Base-by-base conservation (phyloP, 192 early-diverging fungal species). In the Backusella tarrabulga region DNA sequence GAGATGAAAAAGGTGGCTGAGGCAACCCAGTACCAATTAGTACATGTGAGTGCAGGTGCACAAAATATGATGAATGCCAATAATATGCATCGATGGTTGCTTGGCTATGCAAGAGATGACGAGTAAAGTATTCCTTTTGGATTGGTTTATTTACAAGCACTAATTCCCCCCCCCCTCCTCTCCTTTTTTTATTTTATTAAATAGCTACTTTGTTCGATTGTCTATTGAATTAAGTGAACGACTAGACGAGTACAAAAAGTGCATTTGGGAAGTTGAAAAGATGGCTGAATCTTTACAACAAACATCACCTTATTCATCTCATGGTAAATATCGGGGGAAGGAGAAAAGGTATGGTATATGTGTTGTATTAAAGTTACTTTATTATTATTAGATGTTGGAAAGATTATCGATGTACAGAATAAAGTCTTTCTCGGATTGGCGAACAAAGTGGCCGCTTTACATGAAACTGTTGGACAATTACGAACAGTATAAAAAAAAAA, bases 191-290 rank as follows among this genome's bases (percentile, higher is more conserved):
- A 44, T 17, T 44, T 15, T 44, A 14, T 44, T 15, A 44, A 4
- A 44, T 15, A 44, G 42, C 15, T 44, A 44, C 42, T 44, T 44
- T 44, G 15, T 44, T 19, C 42, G 42, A 44, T 44, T 19, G 4
- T 44, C 42, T 44, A 4, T 17, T 2, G 42, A 44, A 14, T 56
- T 56, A 23, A 23, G 19, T 11, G 21, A 56, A 11, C 54, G n/a
- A 0, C 6, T 56, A 23, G 19, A 50, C 19, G 54, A 74, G 71
- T 81, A 81, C 40, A 77, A 77, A 60, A 77, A 70, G 54, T 75
- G 76, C 41, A 77, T 81, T 41, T 69, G 35, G 67, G 80, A 81
- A 63, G 77, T 81, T 34, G 76, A 81, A 67, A 73, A 67, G 54
- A 75, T 72, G 32, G 68, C 70, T 6, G 56, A 68, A 46, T 77